Evolutionary conservation across 352 stramenopile species (phyloP).

Genomic region (Phytopythium boreale): DNA sequence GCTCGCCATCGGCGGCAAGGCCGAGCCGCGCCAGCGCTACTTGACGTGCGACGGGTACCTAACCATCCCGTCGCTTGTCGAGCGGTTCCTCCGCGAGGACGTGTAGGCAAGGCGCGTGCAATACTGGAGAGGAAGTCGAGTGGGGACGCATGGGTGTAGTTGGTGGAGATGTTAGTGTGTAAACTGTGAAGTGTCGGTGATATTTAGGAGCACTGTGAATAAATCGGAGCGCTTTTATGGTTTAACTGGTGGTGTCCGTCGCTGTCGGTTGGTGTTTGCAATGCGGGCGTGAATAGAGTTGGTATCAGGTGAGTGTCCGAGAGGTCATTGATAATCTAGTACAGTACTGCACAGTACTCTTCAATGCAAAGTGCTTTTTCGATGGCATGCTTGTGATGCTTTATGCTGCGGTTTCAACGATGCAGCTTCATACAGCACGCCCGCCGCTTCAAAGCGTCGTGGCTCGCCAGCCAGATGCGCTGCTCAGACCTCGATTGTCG

Average conservation of each 20-base stretch:
- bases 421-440: not conserved
- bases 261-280: too few species aligned
- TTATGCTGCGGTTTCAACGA: not conserved
- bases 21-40: conserved; percentile 13
- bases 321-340: too few species aligned
- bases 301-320: too few species aligned
- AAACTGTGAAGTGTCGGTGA: not conserved
- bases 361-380: not conserved
- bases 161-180: not conserved
- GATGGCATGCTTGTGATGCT: not conserved
- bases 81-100: conserved; percentile 29
- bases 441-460: not conserved
- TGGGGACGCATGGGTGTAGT: not conserved
- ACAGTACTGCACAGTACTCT: too few species aligned
- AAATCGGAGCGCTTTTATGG: not conserved
- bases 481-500: too few species aligned
- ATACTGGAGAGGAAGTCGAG: not conserved
- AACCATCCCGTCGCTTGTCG: conserved; percentile 27
- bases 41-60: conserved; percentile 26
- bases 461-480: not conserved
- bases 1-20: conserved; percentile 23
- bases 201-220: not conserved
- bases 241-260: not conserved
- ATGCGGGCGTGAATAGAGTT: too few species aligned
- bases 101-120: conserved; percentile 4